A percentile compares a stretch with the other conserved stretches of the same genome.
phyloP scores from a whole-genome alignment of 495 filamentous ascomycete species.

The Cercophora newfieldiana region DNA sequence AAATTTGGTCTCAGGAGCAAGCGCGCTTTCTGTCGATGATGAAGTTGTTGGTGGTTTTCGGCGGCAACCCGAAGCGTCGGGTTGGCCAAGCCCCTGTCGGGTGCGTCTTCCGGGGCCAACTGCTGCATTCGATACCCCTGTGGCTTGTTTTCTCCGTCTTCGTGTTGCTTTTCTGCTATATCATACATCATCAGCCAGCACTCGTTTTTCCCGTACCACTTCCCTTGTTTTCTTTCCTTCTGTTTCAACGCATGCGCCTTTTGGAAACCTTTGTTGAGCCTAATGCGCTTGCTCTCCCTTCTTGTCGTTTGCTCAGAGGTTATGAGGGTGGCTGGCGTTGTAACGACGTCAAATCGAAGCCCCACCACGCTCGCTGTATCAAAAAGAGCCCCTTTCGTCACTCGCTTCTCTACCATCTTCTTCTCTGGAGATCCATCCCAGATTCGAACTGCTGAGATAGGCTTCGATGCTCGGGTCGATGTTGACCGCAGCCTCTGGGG shows the following conservation, averaged over 20 bases:
- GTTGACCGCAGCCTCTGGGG: constrained; percentile 22
- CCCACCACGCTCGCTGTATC: not conserved
- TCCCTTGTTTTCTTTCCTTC: too few species aligned
- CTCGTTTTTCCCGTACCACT: too few species aligned
- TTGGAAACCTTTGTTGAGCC: too few species aligned
- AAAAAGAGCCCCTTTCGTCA: constrained; percentile 7
- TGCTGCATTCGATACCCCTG: too few species aligned
- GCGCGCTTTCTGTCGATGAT: not conserved
- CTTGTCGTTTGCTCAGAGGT: not conserved
- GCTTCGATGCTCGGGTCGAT: constrained; percentile 27
- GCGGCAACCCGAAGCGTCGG: too few species aligned
- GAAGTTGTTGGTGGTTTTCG: not conserved
- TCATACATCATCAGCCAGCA: too few species aligned
- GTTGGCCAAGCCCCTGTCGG: too few species aligned
- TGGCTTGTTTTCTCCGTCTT: too few species aligned
- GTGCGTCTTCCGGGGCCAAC: too few species aligned
- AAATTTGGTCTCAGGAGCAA: not conserved
- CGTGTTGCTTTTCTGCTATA: too few species aligned
- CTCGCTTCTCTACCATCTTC: constrained; percentile 17
- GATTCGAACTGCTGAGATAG: constrained; percentile 19
- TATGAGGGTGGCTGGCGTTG: too few species aligned
- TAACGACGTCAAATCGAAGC: not conserved
- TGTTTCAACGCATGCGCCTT: too few species aligned
- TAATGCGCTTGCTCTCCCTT: not conserved
- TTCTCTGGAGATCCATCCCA: constrained; percentile 10